phyloP scores from a whole-genome alignment of 2,329 filamentous ascomycete genomes.

The Cryoendolithus antarcticus region DNA sequence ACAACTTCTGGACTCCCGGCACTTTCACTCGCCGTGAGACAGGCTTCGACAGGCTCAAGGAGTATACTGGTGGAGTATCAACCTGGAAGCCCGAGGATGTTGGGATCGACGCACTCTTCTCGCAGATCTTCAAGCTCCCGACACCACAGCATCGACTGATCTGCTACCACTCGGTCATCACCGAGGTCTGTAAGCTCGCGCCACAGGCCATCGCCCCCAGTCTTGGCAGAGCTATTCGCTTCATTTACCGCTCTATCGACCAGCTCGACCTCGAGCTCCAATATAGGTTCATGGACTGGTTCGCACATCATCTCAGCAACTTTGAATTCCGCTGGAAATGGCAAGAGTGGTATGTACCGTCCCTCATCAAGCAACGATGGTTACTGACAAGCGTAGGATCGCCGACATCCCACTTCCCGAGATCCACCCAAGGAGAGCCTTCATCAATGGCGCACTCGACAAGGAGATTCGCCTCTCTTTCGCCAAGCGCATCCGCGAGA shows the following conservation, averaged over 20 bases:
- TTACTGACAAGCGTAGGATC: conserved; percentile 36
- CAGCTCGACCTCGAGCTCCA: conserved; percentile 76
- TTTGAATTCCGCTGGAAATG: conserved; percentile 99
- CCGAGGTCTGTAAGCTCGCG: conserved; percentile 89
- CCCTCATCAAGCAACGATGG: not conserved
- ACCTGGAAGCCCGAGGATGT: conserved; percentile 98
- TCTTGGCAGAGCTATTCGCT: conserved; percentile 83
- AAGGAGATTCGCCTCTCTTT: conserved; percentile 97
- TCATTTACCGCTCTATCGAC: conserved; percentile 71
- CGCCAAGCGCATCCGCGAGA: conserved; percentile 89
- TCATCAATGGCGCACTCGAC: conserved; percentile 80
- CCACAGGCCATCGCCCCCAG: conserved; percentile 93
- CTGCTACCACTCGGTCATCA: conserved; percentile 91
- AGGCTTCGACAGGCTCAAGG: conserved; percentile 75
- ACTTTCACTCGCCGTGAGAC: conserved; percentile 92
- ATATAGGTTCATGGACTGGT: conserved; percentile 92
- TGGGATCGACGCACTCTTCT: conserved; percentile 93
- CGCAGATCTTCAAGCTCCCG: conserved; percentile 81
- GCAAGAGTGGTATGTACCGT: conserved; percentile 70
- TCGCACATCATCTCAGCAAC: conserved; percentile 93
- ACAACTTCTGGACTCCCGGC: conserved; percentile 81
- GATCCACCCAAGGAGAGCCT: conserved; percentile 80
- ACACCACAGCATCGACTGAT: conserved; percentile 83
- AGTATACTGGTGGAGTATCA: conserved; percentile 50
- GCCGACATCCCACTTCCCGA: conserved; percentile 68